These are phyloP conservation scores for Paecilomyces fulvus DNA, from an alignment of 2,329 filamentous ascomycete species.

Conservation along the genomic window DNA sequence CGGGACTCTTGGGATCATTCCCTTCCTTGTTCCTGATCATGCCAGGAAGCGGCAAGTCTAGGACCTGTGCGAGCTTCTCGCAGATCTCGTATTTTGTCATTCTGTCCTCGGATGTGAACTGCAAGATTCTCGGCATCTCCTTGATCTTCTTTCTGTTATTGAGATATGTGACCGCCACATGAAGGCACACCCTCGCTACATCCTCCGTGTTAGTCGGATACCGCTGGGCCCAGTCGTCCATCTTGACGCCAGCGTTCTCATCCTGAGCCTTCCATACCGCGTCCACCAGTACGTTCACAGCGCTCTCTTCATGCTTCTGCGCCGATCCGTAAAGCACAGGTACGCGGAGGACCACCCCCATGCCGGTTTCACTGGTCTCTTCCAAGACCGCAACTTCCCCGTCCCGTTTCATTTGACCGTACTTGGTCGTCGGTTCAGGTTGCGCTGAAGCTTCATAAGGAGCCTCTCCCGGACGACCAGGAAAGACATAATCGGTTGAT, in stretches of 20 bases:
- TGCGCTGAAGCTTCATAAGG: constrained; percentile 62
- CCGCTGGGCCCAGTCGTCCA: constrained; percentile 78
- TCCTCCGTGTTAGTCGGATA: constrained; percentile 89
- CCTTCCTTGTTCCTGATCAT: constrained; percentile 61
- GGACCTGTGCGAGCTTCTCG: constrained; percentile 65
- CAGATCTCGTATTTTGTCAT: constrained; percentile 91
- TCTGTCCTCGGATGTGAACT: constrained; percentile 78
- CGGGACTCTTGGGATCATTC: constrained; percentile 61
- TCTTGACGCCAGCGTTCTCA: constrained; percentile 52
- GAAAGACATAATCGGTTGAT: constrained; percentile 70
- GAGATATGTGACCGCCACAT: constrained; percentile 64
- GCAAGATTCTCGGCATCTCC: constrained; percentile 60
- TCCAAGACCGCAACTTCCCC: constrained; percentile 64
- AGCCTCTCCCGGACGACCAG: constrained; percentile 71
- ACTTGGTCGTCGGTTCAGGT: constrained; percentile 68
- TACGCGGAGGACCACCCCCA: constrained; percentile 65
- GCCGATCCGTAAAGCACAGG: constrained; percentile 78
- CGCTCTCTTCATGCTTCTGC: constrained; percentile 64
- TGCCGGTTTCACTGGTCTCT: constrained; percentile 44
- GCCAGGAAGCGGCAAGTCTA: constrained; percentile 61
- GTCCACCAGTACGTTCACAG: constrained; percentile 74
- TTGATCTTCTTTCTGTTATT: constrained; percentile 39
- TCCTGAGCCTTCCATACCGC: constrained; percentile 65
- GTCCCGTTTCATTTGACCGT: constrained; percentile 64
- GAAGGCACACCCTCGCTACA: constrained; percentile 67